phyloP scores from a whole-genome alignment of 1,284 basidiomycete species.

The Cryptococcus wingfieldii region DNA sequence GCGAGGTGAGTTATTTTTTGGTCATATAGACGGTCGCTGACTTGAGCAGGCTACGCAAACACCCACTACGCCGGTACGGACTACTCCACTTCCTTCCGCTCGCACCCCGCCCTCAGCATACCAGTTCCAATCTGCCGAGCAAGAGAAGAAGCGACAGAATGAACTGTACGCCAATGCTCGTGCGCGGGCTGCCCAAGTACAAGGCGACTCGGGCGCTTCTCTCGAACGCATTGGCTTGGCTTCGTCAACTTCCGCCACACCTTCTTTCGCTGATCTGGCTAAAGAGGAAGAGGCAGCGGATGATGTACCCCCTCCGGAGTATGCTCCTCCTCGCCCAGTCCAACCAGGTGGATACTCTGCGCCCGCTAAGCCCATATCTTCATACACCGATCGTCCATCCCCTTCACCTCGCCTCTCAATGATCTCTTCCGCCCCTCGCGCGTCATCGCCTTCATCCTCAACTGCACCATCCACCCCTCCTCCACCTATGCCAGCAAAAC shows the following conservation, averaged over 20 bases:
- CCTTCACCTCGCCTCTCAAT: not conserved
- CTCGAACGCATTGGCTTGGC: slow-evolving; percentile 33
- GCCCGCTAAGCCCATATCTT: slow-evolving; percentile 15
- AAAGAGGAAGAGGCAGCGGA: not conserved
- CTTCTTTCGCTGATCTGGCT: not conserved
- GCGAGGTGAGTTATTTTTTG: not conserved
- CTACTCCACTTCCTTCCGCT: slow-evolving; percentile 1
- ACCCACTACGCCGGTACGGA: slow-evolving; percentile 1
- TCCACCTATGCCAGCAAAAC: not conserved
- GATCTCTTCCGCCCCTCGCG: not conserved
- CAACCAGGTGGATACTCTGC: slow-evolving; percentile 15
- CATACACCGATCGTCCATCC: slow-evolving; percentile 5
- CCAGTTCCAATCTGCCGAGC: slow-evolving; percentile 29
- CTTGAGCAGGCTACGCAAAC: not conserved
- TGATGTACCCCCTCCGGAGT: slow-evolving; percentile 12
- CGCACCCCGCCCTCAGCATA: slow-evolving; percentile 20
- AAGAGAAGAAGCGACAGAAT: slow-evolving; percentile 41
- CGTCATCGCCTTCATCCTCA: not conserved
- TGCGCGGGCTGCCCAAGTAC: slow-evolving; percentile 56
- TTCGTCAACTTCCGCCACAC: slow-evolving; percentile 11
- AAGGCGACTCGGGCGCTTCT: slow-evolving; percentile 33
- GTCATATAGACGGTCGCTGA: not conserved
- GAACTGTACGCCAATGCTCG: slow-evolving; percentile 64
- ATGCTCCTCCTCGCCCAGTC: slow-evolving; percentile 13
- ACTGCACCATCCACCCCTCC: not conserved